Evolutionary conservation across 2,329 filamentous ascomycete species (phyloP), one percentile per base, ranked within the genome.

Genomic region (Claviceps paspali): DNA sequence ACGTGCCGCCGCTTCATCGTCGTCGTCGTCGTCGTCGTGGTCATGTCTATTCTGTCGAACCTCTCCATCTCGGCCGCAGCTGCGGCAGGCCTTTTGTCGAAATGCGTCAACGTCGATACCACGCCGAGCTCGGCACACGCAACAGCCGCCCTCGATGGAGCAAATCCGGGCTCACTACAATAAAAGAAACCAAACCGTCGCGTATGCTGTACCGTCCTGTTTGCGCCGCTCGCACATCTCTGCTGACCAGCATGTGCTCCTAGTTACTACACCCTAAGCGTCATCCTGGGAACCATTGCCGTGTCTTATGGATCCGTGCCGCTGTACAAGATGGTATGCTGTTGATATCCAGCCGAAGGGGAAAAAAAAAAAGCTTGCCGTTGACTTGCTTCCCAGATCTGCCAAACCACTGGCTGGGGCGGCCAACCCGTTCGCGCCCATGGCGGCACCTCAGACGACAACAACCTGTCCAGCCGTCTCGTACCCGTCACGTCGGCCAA

Each of bases 391-490:
- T 5, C 17, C 3, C 14, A 50, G 76, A 86, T 88, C 52, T 88
- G 82, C 62, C 76, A 82, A 62, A 82, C 82, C 12, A 87, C 80
- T 10, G 82, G 88, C 50, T 96, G 85, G 85, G 85, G 85, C 49
- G 88, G 88, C 29, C 85, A 94, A 55, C 88, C 88, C 23, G 74
- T 95, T 45, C 84, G 86, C 54, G 85, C 85, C 32, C 79, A 84
- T 62, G 62, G 63, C 35, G 62, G 63, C 36, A 58, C 60, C 34
- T 55, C 53, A 37, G 65, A 68, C 41, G 66, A 64, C 43, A 60
- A 60, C 39, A 82, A 92, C 56, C 73, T 82, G 19, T 74, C 87
- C 26, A 69, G 70, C 34, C 82, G 87, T 38, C 73, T 98, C 31
- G 71, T 77, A 33, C 91, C 91, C 12, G 79, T 95, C 28, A 82